Evolutionary conservation across 2,329 filamentous ascomycete species (phyloP), one percentile per base, ranked within the genome.

Genomic region (Colletotrichum ledebouriae): DNA sequence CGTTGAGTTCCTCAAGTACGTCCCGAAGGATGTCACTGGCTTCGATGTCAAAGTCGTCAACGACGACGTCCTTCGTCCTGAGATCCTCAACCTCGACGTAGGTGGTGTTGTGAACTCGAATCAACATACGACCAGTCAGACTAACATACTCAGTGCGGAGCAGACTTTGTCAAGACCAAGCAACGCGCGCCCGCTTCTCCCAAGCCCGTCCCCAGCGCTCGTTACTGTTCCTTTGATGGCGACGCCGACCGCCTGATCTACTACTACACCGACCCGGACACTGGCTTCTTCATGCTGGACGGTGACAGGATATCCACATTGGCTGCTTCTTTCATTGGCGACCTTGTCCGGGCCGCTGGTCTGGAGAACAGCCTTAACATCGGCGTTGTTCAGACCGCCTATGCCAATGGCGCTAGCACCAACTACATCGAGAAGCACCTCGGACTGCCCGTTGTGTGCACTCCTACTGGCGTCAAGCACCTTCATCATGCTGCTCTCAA

Each of bases 91-190:
- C 80, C 88, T 92, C 34, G 93, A 97, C 75, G 93, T 94, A 84
- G 80, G 87, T 78, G 5, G 6, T 29, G 29, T 29, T 29, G 29
- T 6, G 9, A 29, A 29, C 33, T 29, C 44, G 12, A n/a, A 17
- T 9, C 11, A 42, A 12, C 3, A 9, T 17, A 17, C 42, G 65
- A 39, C n/a, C 57, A 44, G 15, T 20, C 25, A n/a, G 56, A n/a
- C 42, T 69, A 41, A 46, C 57, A 57, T 17, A 17, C 41, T 7
- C 74, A 97, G 89, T 97, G 93, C 76, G 96, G 96, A 79, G 96
- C 96, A 76, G 96, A 99, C 81, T 98, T 89, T 74, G 96, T 99
- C 80, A 99, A 99, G 85, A 98, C 96, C 17, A 94, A 94, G 81
- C 96, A 99, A 83, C 90, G 94, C 71, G 92, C 94, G 68, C 96